These are phyloP conservation scores for Domatiomyces catenatus DNA, from an alignment of 2,329 filamentous ascomycete species.

Conservation along the genomic window DNA sequence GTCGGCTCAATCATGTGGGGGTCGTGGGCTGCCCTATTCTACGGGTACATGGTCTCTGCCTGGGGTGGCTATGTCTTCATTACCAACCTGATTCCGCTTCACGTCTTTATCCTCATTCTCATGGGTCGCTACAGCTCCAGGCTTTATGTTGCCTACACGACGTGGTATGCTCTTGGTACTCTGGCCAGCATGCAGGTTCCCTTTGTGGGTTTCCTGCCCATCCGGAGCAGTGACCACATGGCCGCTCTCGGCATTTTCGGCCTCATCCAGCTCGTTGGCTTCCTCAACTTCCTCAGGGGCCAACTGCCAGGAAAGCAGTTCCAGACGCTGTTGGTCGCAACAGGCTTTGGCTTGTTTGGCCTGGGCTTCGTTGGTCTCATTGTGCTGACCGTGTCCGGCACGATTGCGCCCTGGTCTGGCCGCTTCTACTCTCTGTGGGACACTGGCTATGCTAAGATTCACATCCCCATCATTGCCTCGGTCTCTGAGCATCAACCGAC, in stretches of 20 bases:
- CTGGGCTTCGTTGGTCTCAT: conserved; percentile 64
- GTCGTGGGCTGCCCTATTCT: conserved; percentile 83
- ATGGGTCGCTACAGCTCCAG: conserved; percentile 95
- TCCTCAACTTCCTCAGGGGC: conserved; percentile 78
- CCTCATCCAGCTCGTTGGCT: conserved; percentile 80
- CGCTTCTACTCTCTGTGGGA: conserved; percentile 99
- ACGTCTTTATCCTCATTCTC: conserved; percentile 82
- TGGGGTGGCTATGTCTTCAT: conserved; percentile 99
- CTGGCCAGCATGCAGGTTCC: conserved; percentile 98
- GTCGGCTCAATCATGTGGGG: conserved; percentile 94
- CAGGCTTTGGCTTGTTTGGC: conserved; percentile 59
- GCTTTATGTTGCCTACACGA: conserved; percentile 91
- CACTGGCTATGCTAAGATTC: conserved; percentile 95
- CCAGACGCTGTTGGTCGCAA: conserved; percentile 67
- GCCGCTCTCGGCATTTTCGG: conserved; percentile 90
- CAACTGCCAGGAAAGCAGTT: conserved; percentile 87
- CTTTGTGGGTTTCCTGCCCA: conserved; percentile 91
- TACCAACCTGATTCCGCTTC: conserved; percentile 86
- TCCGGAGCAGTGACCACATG: conserved; percentile 98
- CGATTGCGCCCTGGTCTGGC: conserved; percentile 93
- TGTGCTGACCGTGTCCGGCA: conserved; percentile 65
- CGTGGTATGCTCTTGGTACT: conserved; percentile 93
- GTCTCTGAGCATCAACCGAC: conserved; percentile 98
- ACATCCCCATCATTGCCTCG: conserved; percentile 98
- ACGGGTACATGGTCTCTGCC: conserved; percentile 99